Evolutionary conservation across 495 filamentous ascomycete species (phyloP), one percentile per base, ranked within the genome.

Genomic region (Tuber magnatum): DNA sequence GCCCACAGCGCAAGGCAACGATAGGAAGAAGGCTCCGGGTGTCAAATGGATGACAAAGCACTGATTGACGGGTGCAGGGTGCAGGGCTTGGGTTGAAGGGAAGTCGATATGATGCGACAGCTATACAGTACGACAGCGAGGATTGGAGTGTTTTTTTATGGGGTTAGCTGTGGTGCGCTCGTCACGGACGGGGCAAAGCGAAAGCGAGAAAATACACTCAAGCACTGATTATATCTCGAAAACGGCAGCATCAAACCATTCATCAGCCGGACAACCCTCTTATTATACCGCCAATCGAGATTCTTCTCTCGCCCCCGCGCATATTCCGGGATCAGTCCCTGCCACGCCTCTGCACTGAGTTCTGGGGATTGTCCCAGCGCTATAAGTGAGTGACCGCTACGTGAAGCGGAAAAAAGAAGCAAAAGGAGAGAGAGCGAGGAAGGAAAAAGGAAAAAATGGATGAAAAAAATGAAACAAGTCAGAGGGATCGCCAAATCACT

Each of bases 81-180:
- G 5, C 18, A 24, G 18, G 46, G 46, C 39, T 35, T 48, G 56
- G 61, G 48, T 69, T 68, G 43, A 71, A 71, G 71, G 74, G 76
- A 68, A 77, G 75, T 56, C 73, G 77, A 61, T 71, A 73, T 48
- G 69, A 75, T 77, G 70, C 48, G 56, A 73, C 20, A 68, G 76
- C n/a, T 38, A 42, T 48, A 68, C 32, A 70, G 38, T 40, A 38
- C 51, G 39, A 68, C 72, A 16, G 74, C 22, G 71, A 69, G 73
- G 56, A 1, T 35, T 65, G 5, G 35, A 9, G 7, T 65, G 14
- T 18, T 65, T 56, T 56, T 56, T n/a, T 22, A 56, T 56, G 48
- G 24, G 20, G 46, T 48, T 48, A 20, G 51, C 3, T 0, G 12
- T 4, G 51, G n/a, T 35, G 28, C 56, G 18, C 28, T 65, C 18